Evolutionary conservation across 345 rosid genomes (phyloP), one percentile per base, ranked within the genome.

Genomic region (Boechera stricta): DNA sequence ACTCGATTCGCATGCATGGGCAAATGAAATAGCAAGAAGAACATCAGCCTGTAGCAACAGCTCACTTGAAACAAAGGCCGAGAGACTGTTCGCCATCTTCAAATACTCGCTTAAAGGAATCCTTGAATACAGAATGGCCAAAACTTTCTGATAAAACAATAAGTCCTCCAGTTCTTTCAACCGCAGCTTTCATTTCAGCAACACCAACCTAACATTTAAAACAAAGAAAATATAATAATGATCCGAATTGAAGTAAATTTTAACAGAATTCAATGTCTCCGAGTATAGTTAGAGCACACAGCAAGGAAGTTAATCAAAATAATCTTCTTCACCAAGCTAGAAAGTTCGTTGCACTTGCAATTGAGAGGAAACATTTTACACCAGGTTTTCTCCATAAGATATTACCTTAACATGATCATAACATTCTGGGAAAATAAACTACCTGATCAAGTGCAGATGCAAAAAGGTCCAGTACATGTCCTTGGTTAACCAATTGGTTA

Each of bases 371-470:
- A 60, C 12, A 16, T 21, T 61, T 60, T 52, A 18, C 32, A 61
- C 36, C 29, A 76, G 11, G 62, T 38, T 42, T 61, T 26, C 64
- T 44, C 57, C 63, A 29, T 53, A 49, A 5, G 33, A 75, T 41
- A 72, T 36, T 38, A 61, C 56, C 52, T 42, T 24, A 42, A 41
- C 57, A 45, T 49, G 72, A 49, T 51, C 49, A 67, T 15, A 60
- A 24, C 33, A 77, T 28, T 33, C n/a, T 45, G 16, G 54, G 28
- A 56, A 72, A 67, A 58, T 54, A 73, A 52, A 77, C 3, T 47
- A 94, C 99, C 99, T 96, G 99, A 86, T 96, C 98, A 82, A 91
- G 97, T 10, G 99, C 99, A 69, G 97, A 93, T 61, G 99, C 99
- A 77, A 93, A 96, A 71, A 96, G 94, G 84, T 96, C 98, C 60